Conservation (phyloP, 169 alveolate species). For the Babesia ovis region DNA sequence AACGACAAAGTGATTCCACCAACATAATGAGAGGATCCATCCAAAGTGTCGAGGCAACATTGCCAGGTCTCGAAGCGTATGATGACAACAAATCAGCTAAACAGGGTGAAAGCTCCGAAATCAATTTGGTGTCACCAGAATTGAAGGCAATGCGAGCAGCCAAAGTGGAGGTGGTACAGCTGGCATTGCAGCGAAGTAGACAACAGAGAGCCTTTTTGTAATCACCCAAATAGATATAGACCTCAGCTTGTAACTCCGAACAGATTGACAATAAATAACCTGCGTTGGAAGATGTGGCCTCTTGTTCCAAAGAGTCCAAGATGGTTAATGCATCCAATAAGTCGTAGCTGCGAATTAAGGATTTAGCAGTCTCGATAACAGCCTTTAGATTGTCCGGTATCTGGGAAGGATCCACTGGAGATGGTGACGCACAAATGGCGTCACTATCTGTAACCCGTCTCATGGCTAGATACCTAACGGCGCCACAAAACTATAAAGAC, state of each 20-base stretch:
- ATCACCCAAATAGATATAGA: conserved; percentile 4
- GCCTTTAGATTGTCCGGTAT: too few relatives aligned
- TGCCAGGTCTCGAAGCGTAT: neutral
- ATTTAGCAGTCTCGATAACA: too few relatives aligned
- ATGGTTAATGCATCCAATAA: conserved; percentile 9
- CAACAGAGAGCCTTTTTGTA: conserved; percentile 3
- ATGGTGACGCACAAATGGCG: too few relatives aligned
- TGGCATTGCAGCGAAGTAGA: neutral
- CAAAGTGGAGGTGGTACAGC: neutral
- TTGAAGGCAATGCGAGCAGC: conserved; percentile 4
- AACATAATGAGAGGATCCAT: neutral
- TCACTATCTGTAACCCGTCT: too few relatives aligned
- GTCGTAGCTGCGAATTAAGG: conserved; percentile 4
- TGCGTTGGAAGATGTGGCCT: neutral
- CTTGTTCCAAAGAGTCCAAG: neutral
- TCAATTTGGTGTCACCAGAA: neutral
- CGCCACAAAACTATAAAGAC: too few relatives aligned
- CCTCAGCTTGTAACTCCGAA: conserved; percentile 21
- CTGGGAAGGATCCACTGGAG: too few relatives aligned
- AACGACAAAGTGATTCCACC: neutral
- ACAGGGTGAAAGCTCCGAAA: neutral
- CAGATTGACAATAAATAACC: neutral
- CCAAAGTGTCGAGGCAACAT: neutral
- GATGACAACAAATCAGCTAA: conserved; percentile 2
- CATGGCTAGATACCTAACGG: too few relatives aligned